Evolutionary conservation across 2,329 filamentous ascomycete genomes (phyloP), one percentile per base, ranked within the genome.

Genomic region (Fusarium clavum): DNA sequence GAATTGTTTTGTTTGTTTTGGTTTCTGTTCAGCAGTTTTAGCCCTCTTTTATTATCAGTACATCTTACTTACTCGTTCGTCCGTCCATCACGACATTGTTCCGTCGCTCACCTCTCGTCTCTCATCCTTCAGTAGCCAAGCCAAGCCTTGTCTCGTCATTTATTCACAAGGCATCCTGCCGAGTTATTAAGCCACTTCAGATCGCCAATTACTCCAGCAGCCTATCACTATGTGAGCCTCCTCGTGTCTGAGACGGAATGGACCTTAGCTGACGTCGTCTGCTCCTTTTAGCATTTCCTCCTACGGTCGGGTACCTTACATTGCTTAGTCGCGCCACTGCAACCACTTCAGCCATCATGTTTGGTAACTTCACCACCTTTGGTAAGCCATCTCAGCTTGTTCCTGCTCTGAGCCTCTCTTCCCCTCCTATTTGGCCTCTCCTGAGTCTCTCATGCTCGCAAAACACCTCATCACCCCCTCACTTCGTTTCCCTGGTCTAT

Each of bases 291-390:
- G 61, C 43, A 59, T 59, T 54, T 60, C 51, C 54, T 65, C 49
- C 57, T 63, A 48, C 47, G 57, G 58, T 52, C 49, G 25, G 49
- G 49, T 64, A 62, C 54, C 64, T 67, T 53, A 67, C 56, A 63
- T 67, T 60, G 12, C 47, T 64, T 67, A 56, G 65, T 70, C 58
- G 51, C 70, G 70, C 73, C 68, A 72, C 67, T 57, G 38, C 49
- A 49, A 63, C 45, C 47, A 59, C 48, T 57, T 63, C 67, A 52
- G 67, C 68, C 73, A 75, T 63, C 72, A 84, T 84, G 83, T 84
- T 84, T 73, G 82, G 82, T 51, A 80, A 77, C 56, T 78, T 84
- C 65, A 67, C 80, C 54, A 77, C 78, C 62, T 76, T 81, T 71
- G 75, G 81, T 83, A 78, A 79, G 82, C 24, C 25, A 32, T 41